Base-by-base conservation (phyloP, 441 rosid species). In the Aleurites moluccanus region DNA sequence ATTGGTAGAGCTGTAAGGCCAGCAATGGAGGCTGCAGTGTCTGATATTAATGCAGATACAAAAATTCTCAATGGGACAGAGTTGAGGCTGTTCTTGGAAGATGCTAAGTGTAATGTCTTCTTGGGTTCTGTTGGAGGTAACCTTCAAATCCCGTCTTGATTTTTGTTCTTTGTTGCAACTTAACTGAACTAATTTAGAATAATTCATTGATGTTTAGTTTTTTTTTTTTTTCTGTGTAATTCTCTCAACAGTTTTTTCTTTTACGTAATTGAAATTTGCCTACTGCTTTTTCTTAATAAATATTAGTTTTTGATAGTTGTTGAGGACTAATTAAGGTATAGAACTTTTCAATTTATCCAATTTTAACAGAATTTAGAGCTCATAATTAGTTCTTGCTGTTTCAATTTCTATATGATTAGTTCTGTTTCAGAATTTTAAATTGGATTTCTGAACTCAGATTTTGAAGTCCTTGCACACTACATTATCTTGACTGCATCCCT, bases 1-100 rank as follows among this genome's bases (percentile, higher is more conserved):
- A 89, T 94, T 35, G 99, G 99, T 68, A 87, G 87, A 78, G 92
- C 87, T 79, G 92, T 96, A 77, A 91, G 84, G 86, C 78, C 83
- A 50, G 96, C 99, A 5, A 87, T 92, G 10, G 85, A 85, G 70
- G 87, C 89, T 45, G 98, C 98, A 9, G 82, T 86, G 1, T 73
- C 82, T 50, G 98, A 91, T 82, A 83, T 94, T 72, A 92, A 92
- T 65, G 80, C 78, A 28, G 85, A 88, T 61, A 65, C 83, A n/a
- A 77, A 63, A 50, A 70, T 91, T 79, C 96, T 94, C 27, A 82
- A 73, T 65, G 94, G 83, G 64, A 91, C 88, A 2, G 59, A 84
- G 78, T 78, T 94, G 76, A 79, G 64, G 44, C 69, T 92, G 75
- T 1, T 76, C n/a, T 79, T 50, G 86, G 72, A 63, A 61, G 92